phyloP scores from a whole-genome alignment of 2,329 filamentous ascomycete genomes.

The Pezicula carpinea region DNA sequence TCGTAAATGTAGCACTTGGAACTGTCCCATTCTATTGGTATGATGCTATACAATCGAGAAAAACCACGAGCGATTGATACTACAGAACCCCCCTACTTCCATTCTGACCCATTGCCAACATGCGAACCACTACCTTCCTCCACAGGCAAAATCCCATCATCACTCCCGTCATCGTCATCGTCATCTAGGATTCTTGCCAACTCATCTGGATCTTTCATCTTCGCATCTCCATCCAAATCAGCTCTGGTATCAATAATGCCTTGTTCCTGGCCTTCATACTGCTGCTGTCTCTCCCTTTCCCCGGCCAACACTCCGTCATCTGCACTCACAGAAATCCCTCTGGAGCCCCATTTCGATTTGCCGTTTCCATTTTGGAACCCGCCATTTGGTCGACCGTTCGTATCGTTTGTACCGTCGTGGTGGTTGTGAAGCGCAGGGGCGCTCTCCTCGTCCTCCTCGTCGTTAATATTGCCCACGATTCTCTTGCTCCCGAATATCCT shows the following conservation, averaged over 20 bases:
- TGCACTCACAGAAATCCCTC: slow-evolving; percentile 63
- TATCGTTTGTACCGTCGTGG: slow-evolving; percentile 14
- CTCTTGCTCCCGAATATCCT: slow-evolving; percentile 68
- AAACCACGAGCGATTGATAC: too few species aligned
- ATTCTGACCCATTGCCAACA: slow-evolving; percentile 22
- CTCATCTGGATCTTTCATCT: slow-evolving; percentile 64
- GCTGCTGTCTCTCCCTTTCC: slow-evolving; percentile 38
- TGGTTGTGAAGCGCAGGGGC: slow-evolving; percentile 20
- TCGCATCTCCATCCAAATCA: slow-evolving; percentile 55
- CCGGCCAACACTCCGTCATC: slow-evolving; percentile 54
- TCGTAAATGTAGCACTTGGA: too few species aligned
- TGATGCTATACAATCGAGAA: too few species aligned
- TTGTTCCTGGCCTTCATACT: slow-evolving; percentile 37
- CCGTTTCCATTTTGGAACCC: slow-evolving; percentile 4
- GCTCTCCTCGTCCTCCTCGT: slow-evolving; percentile 14
- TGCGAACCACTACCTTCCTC: slow-evolving; percentile 6
- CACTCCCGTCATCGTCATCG: slow-evolving; percentile 37
- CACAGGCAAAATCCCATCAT: slow-evolving; percentile 15
- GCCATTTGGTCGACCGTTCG: slow-evolving; percentile 1
- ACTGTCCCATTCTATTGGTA: too few species aligned
- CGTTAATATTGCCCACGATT: slow-evolving; percentile 38
- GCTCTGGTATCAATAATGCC: slow-evolving; percentile 37
- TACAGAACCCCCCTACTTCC: slow-evolving; percentile 17
- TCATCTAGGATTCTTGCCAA: slow-evolving; percentile 56
- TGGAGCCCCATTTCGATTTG: slow-evolving; percentile 48